Evolutionary conservation across 2,329 filamentous ascomycete species (phyloP), one percentile per base, ranked within the genome.

Genomic region (Lomentospora prolificans): DNA sequence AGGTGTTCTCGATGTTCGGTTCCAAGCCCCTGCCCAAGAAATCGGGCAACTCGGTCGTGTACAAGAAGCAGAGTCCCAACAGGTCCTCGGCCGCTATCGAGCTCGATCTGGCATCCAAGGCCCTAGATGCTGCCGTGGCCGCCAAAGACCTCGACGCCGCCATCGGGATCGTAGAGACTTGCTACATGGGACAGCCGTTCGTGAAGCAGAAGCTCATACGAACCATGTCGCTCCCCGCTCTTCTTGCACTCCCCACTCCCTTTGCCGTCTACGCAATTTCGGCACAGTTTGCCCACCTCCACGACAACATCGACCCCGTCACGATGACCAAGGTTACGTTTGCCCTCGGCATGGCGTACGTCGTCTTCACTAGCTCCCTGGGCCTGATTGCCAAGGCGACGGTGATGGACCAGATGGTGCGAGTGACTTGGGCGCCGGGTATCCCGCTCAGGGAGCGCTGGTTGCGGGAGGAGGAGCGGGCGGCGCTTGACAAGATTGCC

Each of bases 351-450:
- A 73, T 92, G 59, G 87, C 90, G 5, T 99, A 97, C 68, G 77
- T 95, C 44, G 80, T 83, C 19, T 89, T 90, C 60, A 90, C 90
- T 3, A 85, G 82, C 3, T 89, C 86, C 8, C 81, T 97, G 55
- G 94, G 92, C 2, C 73, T 94, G 44, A 82, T 97, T 36, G 90
- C 92, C 7, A 75, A 95, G 58, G 85, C 89, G 25, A 96, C 92
- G 31, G 79, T 86, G 58, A 96, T 96, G 70, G 91, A 97, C 68
- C 90, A 97, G 70, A 96, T 96, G 89, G 85, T 87, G 64, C 83
- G 94, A 19, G 90, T 97, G 4, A 91, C 89, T 2, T 99, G 94
- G 94, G 78, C 86, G 7, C 82, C 83, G 0, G 94, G 94, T 9
- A 86, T 89, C 31, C 86, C 89, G 22, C 72, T 97, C 60, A 80